These are phyloP conservation scores for Diaporthe destruens DNA, from an alignment of 2,329 filamentous ascomycete genomes.

Conservation along the genomic window DNA sequence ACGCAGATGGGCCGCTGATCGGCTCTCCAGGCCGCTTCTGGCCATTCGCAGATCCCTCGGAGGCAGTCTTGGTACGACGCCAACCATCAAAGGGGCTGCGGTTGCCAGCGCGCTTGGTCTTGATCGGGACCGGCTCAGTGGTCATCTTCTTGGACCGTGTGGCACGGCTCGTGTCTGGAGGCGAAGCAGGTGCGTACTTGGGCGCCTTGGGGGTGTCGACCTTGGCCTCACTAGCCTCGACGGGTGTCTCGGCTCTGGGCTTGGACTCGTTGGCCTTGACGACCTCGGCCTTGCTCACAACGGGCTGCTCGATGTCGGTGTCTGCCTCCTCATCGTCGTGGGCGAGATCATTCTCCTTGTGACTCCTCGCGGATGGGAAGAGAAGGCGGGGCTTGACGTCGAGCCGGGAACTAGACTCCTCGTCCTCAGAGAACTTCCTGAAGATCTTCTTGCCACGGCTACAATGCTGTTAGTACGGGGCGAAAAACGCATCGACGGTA, in stretches of 20 bases:
- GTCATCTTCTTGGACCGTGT: slow-evolving; percentile 69
- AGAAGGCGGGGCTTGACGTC: slow-evolving; percentile 76
- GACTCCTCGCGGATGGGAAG: slow-evolving; percentile 67
- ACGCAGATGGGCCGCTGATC: slow-evolving; percentile 49
- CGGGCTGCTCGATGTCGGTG: slow-evolving; percentile 69
- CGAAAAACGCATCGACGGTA: not conserved
- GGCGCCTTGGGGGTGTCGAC: slow-evolving; percentile 67
- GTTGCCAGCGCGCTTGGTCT: slow-evolving; percentile 49
- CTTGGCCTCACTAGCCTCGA: slow-evolving; percentile 52
- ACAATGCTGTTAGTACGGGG: slow-evolving; percentile 34
- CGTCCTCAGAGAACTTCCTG: slow-evolving; percentile 69
- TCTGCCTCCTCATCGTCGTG: slow-evolving; percentile 68
- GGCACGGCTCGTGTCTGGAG: slow-evolving; percentile 71
- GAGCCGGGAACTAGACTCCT: slow-evolving; percentile 51
- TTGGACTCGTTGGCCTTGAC: slow-evolving; percentile 44
- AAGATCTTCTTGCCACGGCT: slow-evolving; percentile 86
- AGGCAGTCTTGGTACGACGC: slow-evolving; percentile 72
- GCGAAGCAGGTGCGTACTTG: slow-evolving; percentile 69
- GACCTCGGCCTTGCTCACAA: slow-evolving; percentile 45
- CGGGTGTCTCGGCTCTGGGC: slow-evolving; percentile 53
- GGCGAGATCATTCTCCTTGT: slow-evolving; percentile 50
- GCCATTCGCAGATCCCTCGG: slow-evolving; percentile 51
- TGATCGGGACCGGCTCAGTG: slow-evolving; percentile 58
- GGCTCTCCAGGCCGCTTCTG: slow-evolving; percentile 59
- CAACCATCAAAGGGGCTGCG: slow-evolving; percentile 76